These are phyloP conservation scores for Alternaria infectoria DNA, from an alignment of 2,329 filamentous ascomycete species.

Conservation along the genomic window DNA sequence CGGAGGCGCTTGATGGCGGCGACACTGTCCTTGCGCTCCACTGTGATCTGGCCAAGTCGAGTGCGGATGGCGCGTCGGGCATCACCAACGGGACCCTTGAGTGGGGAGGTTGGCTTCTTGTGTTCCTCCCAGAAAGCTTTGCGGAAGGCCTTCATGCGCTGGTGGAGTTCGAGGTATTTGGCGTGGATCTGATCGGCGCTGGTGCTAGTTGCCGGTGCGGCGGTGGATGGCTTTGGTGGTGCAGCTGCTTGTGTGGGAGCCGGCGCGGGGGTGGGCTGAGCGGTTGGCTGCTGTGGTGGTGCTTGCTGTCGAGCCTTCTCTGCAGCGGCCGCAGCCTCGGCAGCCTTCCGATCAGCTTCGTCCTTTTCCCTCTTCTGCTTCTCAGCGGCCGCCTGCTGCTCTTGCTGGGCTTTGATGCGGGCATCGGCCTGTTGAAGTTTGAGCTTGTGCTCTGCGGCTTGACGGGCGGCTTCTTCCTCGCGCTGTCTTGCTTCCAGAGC, in stretches of 20 bases:
- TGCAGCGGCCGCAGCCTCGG: slow-evolving; percentile 34
- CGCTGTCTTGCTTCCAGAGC: slow-evolving; percentile 43
- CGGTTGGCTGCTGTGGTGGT: slow-evolving; percentile 12
- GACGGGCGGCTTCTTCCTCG: slow-evolving; percentile 39
- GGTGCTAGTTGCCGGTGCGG: slow-evolving; percentile 15
- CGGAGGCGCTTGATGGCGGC: slow-evolving; percentile 37
- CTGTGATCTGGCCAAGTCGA: slow-evolving; percentile 44
- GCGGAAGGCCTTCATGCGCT: slow-evolving; percentile 47
- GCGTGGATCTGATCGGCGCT: slow-evolving; percentile 40
- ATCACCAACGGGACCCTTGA: slow-evolving; percentile 40
- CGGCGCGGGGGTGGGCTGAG: slow-evolving; percentile 12
- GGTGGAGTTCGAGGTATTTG: slow-evolving; percentile 45
- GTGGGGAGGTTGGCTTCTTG: slow-evolving; percentile 29
- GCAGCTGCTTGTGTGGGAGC: slow-evolving; percentile 5
- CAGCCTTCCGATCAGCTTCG: slow-evolving; percentile 37
- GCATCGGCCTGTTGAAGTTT: slow-evolving; percentile 41
- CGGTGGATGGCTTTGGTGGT: slow-evolving; percentile 3
- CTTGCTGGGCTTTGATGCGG: slow-evolving; percentile 37
- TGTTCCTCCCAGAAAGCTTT: slow-evolving; percentile 34
- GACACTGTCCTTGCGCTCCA: slow-evolving; percentile 34
- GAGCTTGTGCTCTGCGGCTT: slow-evolving; percentile 35
- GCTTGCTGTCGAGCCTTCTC: slow-evolving; percentile 31
- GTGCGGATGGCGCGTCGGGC: slow-evolving; percentile 40
- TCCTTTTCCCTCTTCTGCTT: slow-evolving; percentile 38
- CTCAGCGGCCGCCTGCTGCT: slow-evolving; percentile 37